Evolutionary conservation across 192 early-diverging fungal species (phyloP).

Genomic region (Coemansia sp.): DNA sequence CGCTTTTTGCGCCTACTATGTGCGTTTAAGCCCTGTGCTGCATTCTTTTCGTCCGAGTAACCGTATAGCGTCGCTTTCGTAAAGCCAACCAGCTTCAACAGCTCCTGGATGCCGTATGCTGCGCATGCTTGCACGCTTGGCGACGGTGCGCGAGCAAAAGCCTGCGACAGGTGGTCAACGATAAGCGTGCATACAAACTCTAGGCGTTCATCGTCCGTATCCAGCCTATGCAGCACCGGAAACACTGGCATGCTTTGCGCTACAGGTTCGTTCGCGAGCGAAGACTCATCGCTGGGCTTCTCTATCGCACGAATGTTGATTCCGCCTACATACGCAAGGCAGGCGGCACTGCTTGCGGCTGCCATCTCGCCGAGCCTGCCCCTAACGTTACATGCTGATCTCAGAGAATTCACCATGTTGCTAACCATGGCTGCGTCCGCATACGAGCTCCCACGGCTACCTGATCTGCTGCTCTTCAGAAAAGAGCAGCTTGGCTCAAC

Average conservation of each 20-base stretch:
- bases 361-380: constrained; percentile 36
- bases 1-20: constrained; percentile 5
- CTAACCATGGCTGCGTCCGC: constrained; percentile 26
- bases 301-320: constrained; percentile 20
- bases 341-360: constrained; percentile 43
- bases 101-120: constrained; percentile 54
- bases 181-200: constrained; percentile 52
- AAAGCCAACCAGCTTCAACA: constrained; percentile 43
- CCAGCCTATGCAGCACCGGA: constrained; percentile 22
- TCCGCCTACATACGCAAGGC: constrained; percentile 39
- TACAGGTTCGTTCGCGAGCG: neutral
- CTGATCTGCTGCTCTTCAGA: constrained; percentile 2
- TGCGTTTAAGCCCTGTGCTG: neutral
- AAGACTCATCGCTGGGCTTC: neutral
- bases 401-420: constrained; percentile 16
- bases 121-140: constrained; percentile 47
- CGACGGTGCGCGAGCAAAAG: constrained; percentile 52
- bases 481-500: neutral
- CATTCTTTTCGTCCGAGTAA: neutral
- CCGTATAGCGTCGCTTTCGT: constrained; percentile 27
- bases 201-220: constrained; percentile 32
- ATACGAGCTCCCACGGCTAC: constrained; percentile 2
- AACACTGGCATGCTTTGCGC: neutral
- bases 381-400: constrained; percentile 23
- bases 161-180: constrained; percentile 42